A percentile compares a stretch with the other conserved stretches of the same genome.
These are phyloP conservation scores for Coemansia sp. DNA, from an alignment of 192 early-diverging fungal genomes.

Conservation along the genomic window DNA sequence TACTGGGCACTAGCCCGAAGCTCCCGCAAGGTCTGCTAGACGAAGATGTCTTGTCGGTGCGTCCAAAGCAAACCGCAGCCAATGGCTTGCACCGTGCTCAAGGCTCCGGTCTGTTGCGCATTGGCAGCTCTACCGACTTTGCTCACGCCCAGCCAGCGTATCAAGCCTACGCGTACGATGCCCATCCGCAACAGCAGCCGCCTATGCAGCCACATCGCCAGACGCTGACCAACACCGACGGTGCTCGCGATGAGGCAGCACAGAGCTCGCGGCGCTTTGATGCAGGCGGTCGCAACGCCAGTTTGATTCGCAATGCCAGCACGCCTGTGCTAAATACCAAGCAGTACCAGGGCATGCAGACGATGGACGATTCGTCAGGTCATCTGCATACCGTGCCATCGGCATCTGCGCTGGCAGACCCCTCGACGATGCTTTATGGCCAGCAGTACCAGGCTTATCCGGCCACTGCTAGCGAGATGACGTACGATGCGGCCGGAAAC, in stretches of 20 bases:
- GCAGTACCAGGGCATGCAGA: slow-evolving; percentile 42
- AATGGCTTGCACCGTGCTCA: slow-evolving; percentile 1
- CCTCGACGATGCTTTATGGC: slow-evolving; percentile 13
- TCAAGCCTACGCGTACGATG: slow-evolving; percentile 3
- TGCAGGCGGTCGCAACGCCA: slow-evolving; percentile 20
- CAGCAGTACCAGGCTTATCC: slow-evolving; percentile 27
- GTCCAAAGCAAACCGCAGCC: neutral
- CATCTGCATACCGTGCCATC: slow-evolving; percentile 11
- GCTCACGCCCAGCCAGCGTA: slow-evolving; percentile 1
- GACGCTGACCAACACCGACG: slow-evolving; percentile 7
- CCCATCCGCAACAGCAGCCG: neutral
- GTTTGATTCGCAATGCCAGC: slow-evolving; percentile 44
- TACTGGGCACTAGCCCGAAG: slow-evolving; percentile 47
- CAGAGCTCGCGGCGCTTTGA: slow-evolving; percentile 32
- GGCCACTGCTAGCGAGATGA: slow-evolving; percentile 7
- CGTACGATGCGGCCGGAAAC: slow-evolving; percentile 16
- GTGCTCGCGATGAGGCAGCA: slow-evolving; percentile 8
- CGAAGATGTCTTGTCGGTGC: slow-evolving; percentile 29
- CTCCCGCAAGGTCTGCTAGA: slow-evolving; percentile 49
- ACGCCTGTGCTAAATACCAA: slow-evolving; percentile 50
- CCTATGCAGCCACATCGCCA: slow-evolving; percentile 13
- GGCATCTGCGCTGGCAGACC: slow-evolving; percentile 12
- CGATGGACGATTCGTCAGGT: slow-evolving; percentile 14
- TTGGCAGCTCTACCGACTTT: slow-evolving; percentile 12
- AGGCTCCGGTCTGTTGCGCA: slow-evolving; percentile 3